A percentile compares a stretch with the other conserved stretches of the same genome.
phyloP scores from a whole-genome alignment of 306 rosid genomes.

The Sphenostylis stenocarpa region DNA sequence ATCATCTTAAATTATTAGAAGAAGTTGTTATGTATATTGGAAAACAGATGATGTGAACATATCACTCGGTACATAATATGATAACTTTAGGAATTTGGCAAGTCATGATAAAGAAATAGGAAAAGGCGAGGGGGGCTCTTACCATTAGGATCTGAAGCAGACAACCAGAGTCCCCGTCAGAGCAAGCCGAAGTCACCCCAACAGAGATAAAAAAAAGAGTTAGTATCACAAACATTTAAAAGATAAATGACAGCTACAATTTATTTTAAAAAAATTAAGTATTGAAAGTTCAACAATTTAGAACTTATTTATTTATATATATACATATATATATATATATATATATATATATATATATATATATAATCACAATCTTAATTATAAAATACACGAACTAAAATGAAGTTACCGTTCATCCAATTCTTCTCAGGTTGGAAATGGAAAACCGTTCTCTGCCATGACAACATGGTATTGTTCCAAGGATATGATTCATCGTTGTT shows the following conservation, averaged over 20 bases:
- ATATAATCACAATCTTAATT: background rate
- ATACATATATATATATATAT: background rate
- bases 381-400: too few species aligned
- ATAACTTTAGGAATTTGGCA: too few species aligned
- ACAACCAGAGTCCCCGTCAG: constrained; percentile 24
- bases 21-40: too few species aligned
- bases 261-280: background rate
- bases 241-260: background rate
- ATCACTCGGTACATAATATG: too few species aligned
- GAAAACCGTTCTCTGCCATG: constrained; percentile 90
- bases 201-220: background rate
- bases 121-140: constrained; percentile 19
- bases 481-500: constrained; percentile 37
- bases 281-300: background rate
- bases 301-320: background rate
- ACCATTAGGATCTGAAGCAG: constrained; percentile 92
- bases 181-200: constrained; percentile 28
- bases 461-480: constrained; percentile 74
- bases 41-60: too few species aligned
- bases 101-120: background rate
- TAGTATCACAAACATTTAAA: background rate
- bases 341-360: background rate
- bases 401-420: constrained; percentile 84
- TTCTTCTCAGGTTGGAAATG: constrained; percentile 91
- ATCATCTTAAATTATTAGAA: too few species aligned